Evolutionary conservation across 768 basidiomycete species (phyloP).

Genomic region (Russula griseocarnosa): DNA sequence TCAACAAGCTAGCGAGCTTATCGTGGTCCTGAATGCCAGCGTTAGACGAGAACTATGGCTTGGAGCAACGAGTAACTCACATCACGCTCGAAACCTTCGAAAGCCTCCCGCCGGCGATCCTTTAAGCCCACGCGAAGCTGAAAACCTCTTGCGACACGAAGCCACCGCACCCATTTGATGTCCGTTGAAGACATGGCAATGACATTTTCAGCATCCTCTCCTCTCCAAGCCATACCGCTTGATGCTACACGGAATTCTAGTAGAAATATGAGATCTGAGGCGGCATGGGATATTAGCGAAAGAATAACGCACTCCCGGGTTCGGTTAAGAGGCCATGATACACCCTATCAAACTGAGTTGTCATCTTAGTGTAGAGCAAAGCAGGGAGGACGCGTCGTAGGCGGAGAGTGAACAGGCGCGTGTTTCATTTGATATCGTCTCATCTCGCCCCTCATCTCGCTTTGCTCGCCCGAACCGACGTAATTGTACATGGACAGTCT

Average conservation of each 20-base stretch:
- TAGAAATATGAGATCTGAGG: conserved; percentile 5
- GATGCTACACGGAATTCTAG: conserved; percentile 82
- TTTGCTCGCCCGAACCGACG: too few species aligned
- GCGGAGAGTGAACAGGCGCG: conserved; percentile 26
- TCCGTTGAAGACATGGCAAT: conserved; percentile 62
- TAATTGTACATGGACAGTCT: conserved; percentile 48
- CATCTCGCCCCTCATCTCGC: conserved; percentile 4
- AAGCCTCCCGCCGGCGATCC: conserved; percentile 73
- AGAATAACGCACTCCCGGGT: conserved; percentile 70
- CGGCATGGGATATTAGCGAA: not conserved
- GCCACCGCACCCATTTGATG: conserved; percentile 88
- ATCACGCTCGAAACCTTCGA: conserved; percentile 91
- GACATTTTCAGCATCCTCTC: conserved; percentile 59
- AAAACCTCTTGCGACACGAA: conserved; percentile 87
- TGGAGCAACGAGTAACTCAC: conserved; percentile 41
- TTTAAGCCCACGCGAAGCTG: conserved; percentile 83
- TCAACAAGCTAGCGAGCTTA: conserved; percentile 70
- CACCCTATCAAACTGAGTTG: conserved; percentile 83
- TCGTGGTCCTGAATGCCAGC: conserved; percentile 72
- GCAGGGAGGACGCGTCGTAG: conserved; percentile 21
- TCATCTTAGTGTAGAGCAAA: conserved; percentile 40
- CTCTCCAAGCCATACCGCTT: conserved; percentile 95
- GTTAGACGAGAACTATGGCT: conserved; percentile 3
- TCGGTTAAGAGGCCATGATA: conserved; percentile 71
- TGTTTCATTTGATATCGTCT: not conserved